Percentiles rank a stretch among this genome's conserved stretches.
Conservation (phyloP, 1,284 basidiomycete genomes). For the Ceratorhiza oryzae-sativae region DNA sequence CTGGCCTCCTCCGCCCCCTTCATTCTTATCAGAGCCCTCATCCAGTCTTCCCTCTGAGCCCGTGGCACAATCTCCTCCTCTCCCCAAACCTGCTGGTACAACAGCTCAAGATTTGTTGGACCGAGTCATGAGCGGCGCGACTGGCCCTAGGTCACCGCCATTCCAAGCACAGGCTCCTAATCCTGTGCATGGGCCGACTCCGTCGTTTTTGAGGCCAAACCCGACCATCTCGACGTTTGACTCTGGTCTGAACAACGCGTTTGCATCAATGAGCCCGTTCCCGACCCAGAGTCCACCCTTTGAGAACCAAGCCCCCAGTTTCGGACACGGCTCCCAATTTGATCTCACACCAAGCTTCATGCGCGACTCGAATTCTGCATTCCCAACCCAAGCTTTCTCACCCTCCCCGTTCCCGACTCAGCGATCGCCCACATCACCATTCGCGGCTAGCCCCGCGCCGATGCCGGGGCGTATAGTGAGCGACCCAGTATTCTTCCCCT, state of each 20-base stretch:
- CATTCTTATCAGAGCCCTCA: constrained; percentile 39
- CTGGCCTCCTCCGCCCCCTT: constrained; percentile 38
- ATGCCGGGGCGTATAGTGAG: not conserved
- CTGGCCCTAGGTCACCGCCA: constrained; percentile 8
- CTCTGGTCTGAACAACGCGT: not conserved
- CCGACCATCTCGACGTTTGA: not conserved
- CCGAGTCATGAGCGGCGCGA: constrained; percentile 56
- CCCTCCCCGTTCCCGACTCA: constrained; percentile 19
- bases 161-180: not conserved
- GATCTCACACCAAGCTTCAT: constrained; percentile 3
- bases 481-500: constrained; percentile 25
- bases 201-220: constrained; percentile 25
- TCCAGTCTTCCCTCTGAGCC: not conserved
- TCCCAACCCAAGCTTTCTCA: constrained; percentile 1
- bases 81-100: constrained; percentile 49
- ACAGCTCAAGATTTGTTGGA: constrained; percentile 71
- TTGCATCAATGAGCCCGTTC: constrained; percentile 5
- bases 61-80: constrained; percentile 11
- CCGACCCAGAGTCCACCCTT: constrained; percentile 6
- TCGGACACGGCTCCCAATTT: not conserved
- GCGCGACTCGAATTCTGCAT: not conserved
- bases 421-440: constrained; percentile 8
- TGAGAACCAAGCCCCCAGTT: not conserved
- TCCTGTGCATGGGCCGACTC: constrained; percentile 24
- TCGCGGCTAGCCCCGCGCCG: not conserved